These are phyloP conservation scores for Carpinus fangiana DNA, from an alignment of 306 rosid species.

Conservation along the genomic window DNA sequence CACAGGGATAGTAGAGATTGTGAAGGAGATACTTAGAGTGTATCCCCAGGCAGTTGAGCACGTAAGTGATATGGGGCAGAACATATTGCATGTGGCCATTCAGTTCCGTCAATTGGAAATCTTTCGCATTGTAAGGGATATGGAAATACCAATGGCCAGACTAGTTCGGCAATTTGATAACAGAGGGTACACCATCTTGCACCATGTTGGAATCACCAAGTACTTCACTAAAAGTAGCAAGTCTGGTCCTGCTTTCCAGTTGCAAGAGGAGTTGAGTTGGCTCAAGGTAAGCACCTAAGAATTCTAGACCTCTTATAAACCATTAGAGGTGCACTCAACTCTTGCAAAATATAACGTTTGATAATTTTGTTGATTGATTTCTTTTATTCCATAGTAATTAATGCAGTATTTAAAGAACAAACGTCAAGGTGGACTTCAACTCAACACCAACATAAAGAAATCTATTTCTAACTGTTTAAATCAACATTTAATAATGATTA, in stretches of 20 bases:
- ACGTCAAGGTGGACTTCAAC: too few species aligned
- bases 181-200: constrained; percentile 24
- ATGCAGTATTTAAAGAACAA: too few species aligned
- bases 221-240: not conserved
- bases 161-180: constrained; percentile 5
- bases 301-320: too few species aligned
- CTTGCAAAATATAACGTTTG: too few species aligned
- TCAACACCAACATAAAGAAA: too few species aligned
- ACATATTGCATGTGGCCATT: constrained; percentile 27
- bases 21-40: not conserved
- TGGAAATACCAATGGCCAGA: not conserved
- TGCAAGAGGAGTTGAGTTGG: constrained; percentile 42
- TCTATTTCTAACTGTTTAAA: too few species aligned
- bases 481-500: too few species aligned
- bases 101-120: constrained; percentile 12
- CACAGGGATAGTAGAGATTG: constrained; percentile 23
- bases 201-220: constrained; percentile 25
- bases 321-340: too few species aligned
- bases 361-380: too few species aligned
- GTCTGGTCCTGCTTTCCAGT: constrained; percentile 37
- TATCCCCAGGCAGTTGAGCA: constrained; percentile 27
- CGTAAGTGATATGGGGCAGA: not conserved
- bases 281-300: constrained; percentile 15
- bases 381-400: too few species aligned
- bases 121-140: not conserved